Evolutionary conservation across 78 protist species (phyloP).

Genomic region (Diacronema lutheri): DNA sequence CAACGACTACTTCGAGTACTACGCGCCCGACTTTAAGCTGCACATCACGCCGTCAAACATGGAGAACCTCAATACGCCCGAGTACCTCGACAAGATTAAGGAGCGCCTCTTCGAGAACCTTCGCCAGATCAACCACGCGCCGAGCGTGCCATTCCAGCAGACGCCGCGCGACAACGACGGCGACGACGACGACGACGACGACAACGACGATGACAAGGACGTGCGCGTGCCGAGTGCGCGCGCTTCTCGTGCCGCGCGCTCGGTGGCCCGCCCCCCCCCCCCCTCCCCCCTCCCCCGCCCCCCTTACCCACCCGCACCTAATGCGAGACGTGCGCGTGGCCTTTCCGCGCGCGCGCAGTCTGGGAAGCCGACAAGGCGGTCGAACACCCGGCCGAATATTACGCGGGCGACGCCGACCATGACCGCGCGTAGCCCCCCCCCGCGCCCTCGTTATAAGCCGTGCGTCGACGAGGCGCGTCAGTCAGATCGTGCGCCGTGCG

Average conservation of each 20-base stretch:
- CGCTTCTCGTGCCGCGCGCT: background rate
- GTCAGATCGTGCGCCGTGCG: no score
- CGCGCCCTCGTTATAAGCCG: no score
- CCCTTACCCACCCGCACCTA: background rate
- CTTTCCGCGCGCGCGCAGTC: no score
- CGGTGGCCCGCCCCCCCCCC: background rate
- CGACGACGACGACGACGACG: background rate
- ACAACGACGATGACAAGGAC: background rate
- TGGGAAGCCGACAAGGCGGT: no score
- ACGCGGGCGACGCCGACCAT: no score
- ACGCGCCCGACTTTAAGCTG: conserved; percentile 87
- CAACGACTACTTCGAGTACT: conserved; percentile 94
- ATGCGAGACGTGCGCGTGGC: no score
- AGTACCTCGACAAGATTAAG: conserved; percentile 66
- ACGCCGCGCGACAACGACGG: background rate
- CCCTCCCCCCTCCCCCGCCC: background rate
- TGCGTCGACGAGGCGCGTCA: no score
- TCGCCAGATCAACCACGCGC: background rate
- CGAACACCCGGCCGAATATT: no score
- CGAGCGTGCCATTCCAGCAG: background rate
- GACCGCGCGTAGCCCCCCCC: no score
- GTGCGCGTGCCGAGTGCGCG: background rate
- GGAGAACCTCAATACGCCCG: conserved; percentile 82
- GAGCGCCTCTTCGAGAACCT: background rate
- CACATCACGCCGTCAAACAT: conserved; percentile 46